Evolutionary conservation across 768 basidiomycete genomes (phyloP).

Genomic region (Psilocybe subaeruginosa): DNA sequence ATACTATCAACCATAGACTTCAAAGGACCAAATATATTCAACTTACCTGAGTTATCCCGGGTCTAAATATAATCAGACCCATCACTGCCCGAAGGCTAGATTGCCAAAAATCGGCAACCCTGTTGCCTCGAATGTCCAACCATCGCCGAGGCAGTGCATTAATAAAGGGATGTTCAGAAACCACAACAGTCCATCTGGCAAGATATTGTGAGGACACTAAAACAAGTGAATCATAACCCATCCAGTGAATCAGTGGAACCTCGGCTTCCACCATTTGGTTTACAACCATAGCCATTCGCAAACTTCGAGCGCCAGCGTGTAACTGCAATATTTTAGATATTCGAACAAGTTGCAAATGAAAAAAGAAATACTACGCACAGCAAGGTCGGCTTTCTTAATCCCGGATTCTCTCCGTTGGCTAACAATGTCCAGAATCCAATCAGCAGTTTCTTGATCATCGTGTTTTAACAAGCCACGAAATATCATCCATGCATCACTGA

Average conservation of each 20-base stretch:
- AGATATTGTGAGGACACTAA: conserved; percentile 59
- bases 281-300: conserved; percentile 12
- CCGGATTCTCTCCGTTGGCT: conserved; percentile 40
- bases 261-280: conserved; percentile 43
- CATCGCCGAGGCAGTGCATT: conserved; percentile 72
- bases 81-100: conserved; percentile 73
- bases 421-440: conserved; percentile 38
- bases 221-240: conserved; percentile 58
- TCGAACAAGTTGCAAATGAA: background rate
- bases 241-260: conserved; percentile 67
- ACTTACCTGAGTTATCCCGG: conserved; percentile 74
- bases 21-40: background rate
- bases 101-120: conserved; percentile 67
- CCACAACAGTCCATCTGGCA: conserved; percentile 57
- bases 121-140: conserved; percentile 71
- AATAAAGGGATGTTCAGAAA: conserved; percentile 46
- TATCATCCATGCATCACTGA: conserved; percentile 42
- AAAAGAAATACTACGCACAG: conserved; percentile 28
- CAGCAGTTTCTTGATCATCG: conserved; percentile 31
- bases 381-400: conserved; percentile 37
- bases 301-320: conserved; percentile 3
- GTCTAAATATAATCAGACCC: conserved; percentile 66
- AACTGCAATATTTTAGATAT: background rate
- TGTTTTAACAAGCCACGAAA: conserved; percentile 30
- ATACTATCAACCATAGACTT: conserved; percentile 6